phyloP scores from a whole-genome alignment of 202 grass and related monocot species.

The Cymbopogon flexuosus region DNA sequence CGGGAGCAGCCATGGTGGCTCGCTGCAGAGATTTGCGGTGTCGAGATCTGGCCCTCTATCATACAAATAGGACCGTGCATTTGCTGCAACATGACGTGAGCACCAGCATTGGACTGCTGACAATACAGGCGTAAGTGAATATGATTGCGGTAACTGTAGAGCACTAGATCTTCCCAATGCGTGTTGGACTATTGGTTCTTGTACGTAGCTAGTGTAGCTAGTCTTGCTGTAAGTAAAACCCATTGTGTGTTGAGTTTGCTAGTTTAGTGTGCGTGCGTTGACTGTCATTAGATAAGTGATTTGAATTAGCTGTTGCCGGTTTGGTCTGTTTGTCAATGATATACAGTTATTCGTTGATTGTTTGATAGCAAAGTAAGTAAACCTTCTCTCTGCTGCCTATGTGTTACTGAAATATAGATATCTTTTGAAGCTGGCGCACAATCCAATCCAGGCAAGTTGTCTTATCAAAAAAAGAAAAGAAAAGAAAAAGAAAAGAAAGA shows the following conservation, averaged over 20 bases:
- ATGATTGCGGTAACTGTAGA: not conserved
- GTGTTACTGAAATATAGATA: no score
- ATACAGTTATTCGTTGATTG: not conserved
- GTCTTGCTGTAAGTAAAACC: slow-evolving; percentile 27
- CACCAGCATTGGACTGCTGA: not conserved
- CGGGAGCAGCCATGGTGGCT: slow-evolving; percentile 58
- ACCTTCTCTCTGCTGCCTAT: not conserved
- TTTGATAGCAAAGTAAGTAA: not conserved
- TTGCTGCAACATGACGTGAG: not conserved
- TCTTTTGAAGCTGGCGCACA: no score
- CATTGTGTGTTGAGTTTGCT: not conserved
- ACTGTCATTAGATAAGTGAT: slow-evolving; percentile 14
- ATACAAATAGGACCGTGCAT: slow-evolving; percentile 51
- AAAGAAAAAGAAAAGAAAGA: no score
- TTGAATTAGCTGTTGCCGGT: not conserved
- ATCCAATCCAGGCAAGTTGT: no score
- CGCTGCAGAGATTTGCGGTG: slow-evolving; percentile 59
- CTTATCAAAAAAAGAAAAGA: no score
- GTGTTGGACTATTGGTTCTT: not conserved
- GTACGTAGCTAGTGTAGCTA: slow-evolving; percentile 23
- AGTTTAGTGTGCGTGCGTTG: not conserved
- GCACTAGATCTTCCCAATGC: not conserved
- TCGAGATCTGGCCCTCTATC: slow-evolving; percentile 86
- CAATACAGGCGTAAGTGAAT: not conserved
- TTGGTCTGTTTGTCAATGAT: not conserved